Base-by-base conservation (phyloP, 129 eudicot species). In the Centaurea solstitialis region DNA sequence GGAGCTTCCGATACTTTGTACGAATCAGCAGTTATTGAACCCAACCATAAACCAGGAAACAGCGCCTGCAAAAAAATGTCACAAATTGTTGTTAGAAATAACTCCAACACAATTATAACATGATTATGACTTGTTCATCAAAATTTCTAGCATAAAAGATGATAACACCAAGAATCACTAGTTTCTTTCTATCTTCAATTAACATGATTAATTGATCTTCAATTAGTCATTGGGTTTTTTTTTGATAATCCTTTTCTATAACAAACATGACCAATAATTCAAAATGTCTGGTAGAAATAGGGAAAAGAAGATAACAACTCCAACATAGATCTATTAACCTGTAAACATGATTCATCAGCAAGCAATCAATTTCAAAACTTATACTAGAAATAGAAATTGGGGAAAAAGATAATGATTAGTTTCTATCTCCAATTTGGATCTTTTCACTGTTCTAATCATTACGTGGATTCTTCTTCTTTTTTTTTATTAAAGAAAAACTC, bases 11-110 rank as follows among this genome's bases (percentile, higher is more conserved):
- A 78, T 10, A 88, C 92, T 78, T 83, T 83, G 79, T 88, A 91
- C 26, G 93, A 77, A 85, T 91, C 96, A 3, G 84, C 80, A 4
- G 89, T 88, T 80, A 91, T 85, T 0, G 86, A 73, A n/a, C 80
- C 87, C 71, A 91, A 38, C 89, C 87, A 91, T 45, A 83, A 73
- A 18, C 93, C 93, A 67, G 96, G 93, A 70, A 91, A 85, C 66
- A 85, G 33, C 33, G 22, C 61, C 96, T 91, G 91, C 88, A 85
- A 0, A 70, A 0, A 74, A 83, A 13, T 23, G n/a, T 40, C 0
- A 81, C 33, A n/a, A 40, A 22, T n/a, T n/a, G n/a, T n/a, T n/a
- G n/a, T n/a, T n/a, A n/a, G n/a, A 3, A 79, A n/a, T 9, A 5
- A n/a, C n/a, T n/a, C n/a, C n/a, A n/a, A 20, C 22, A 12, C 20